Conservation (phyloP, 176 grass and related monocot species). For the Echinochloa phyllopogon region DNA sequence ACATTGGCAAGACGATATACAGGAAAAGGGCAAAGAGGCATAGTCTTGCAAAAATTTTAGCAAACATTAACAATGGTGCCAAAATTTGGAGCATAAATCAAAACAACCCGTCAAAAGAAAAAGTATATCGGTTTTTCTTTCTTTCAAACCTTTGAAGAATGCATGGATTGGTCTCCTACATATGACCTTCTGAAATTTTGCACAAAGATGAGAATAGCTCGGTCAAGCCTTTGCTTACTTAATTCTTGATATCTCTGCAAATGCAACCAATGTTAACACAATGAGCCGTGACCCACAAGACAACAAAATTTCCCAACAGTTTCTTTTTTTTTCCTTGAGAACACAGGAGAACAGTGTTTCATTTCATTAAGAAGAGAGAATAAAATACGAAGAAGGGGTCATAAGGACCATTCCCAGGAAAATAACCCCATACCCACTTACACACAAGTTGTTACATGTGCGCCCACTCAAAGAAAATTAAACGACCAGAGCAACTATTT, state of each 20-base stretch:
- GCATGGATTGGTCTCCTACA: constrained; percentile 94
- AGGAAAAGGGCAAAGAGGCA: not conserved
- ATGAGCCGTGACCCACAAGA: not conserved
- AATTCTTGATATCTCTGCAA: constrained; percentile 89
- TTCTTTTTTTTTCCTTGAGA: too few relatives aligned
- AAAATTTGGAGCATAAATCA: constrained; percentile 13
- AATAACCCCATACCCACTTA: too few relatives aligned
- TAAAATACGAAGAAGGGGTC: not conserved
- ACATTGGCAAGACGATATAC: not conserved
- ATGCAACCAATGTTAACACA: not conserved
- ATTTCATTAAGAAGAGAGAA: not conserved
- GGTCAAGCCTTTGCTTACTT: constrained; percentile 97
- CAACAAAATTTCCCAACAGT: not conserved
- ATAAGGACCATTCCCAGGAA: too few relatives aligned
- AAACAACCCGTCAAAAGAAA: constrained; percentile 10
- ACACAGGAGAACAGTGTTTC: too few relatives aligned
- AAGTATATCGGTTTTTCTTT: not conserved
- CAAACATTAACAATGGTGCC: not conserved
- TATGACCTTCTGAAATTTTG: constrained; percentile 98
- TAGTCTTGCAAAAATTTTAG: constrained; percentile 2
- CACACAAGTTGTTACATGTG: too few relatives aligned
- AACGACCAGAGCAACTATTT: too few relatives aligned
- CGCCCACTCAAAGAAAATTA: too few relatives aligned
- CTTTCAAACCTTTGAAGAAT: constrained; percentile 84
- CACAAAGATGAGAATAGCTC: constrained; percentile 90